These are phyloP conservation scores for Nothophoma quercina DNA, from an alignment of 2,329 filamentous ascomycete species.

Conservation along the genomic window DNA sequence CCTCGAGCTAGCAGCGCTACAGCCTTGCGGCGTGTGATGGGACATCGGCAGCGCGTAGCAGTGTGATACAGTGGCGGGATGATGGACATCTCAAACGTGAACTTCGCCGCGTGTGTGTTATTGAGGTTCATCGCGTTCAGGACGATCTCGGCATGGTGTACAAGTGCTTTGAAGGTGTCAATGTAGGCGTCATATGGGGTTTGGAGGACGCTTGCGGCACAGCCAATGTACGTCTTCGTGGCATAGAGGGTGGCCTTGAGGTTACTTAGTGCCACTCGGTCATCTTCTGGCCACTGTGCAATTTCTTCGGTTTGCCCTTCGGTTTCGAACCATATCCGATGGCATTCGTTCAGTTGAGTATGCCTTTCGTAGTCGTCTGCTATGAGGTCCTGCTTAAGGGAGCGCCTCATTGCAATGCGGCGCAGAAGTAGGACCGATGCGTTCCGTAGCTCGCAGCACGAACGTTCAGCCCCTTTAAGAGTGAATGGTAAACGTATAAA, in stretches of 20 bases:
- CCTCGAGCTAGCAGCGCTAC: slow-evolving; percentile 23
- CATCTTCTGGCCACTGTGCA: slow-evolving; percentile 15
- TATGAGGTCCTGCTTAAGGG: neutral
- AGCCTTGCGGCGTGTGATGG: slow-evolving; percentile 28
- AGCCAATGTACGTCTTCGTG: slow-evolving; percentile 18
- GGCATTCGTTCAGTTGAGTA: slow-evolving; percentile 21
- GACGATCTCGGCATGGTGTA: slow-evolving; percentile 26
- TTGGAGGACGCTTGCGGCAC: slow-evolving; percentile 18
- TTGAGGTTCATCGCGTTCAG: slow-evolving; percentile 22
- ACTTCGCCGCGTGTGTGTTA: slow-evolving; percentile 17
- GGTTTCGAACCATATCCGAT: slow-evolving; percentile 24
- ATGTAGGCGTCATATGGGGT: slow-evolving; percentile 26
- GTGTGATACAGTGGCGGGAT: slow-evolving; percentile 18
- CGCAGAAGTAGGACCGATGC: slow-evolving; percentile 22
- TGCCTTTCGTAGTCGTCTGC: slow-evolving; percentile 16
- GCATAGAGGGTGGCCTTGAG: slow-evolving; percentile 26
- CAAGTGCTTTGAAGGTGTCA: slow-evolving; percentile 24
- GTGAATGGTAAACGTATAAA: slow-evolving; percentile 5
- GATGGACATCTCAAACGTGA: slow-evolving; percentile 22
- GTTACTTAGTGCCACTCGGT: slow-evolving; percentile 21
- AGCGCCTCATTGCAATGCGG: slow-evolving; percentile 6
- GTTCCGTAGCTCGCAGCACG: slow-evolving; percentile 32
- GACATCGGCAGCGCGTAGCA: slow-evolving; percentile 27
- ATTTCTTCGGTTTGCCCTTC: slow-evolving; percentile 10
- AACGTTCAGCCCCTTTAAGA: slow-evolving; percentile 26